Evolutionary conservation across 495 filamentous ascomycete genomes (phyloP).

Genomic region (Pseudotulostoma volvatum): DNA sequence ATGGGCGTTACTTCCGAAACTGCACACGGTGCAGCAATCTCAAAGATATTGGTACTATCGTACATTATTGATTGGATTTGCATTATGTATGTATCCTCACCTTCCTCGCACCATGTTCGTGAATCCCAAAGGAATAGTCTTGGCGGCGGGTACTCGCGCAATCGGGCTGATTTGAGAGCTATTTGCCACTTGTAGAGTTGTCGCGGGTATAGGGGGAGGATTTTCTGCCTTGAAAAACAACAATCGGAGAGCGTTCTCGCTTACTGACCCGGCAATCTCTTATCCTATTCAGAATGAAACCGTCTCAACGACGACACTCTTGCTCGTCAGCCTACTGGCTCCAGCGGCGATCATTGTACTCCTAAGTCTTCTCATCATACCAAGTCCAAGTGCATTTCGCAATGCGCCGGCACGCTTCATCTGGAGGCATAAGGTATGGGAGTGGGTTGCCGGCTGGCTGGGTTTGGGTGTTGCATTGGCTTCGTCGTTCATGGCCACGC

Average conservation of each 20-base stretch:
- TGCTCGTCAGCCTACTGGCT: constrained; percentile 33
- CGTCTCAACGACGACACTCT: constrained; percentile 33
- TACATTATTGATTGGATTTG: constrained; percentile 40
- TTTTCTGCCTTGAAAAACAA: constrained; percentile 27
- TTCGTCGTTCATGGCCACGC: constrained; percentile 38
- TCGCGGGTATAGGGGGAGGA: constrained; percentile 29
- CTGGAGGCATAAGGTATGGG: constrained; percentile 40
- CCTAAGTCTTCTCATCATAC: constrained; percentile 31
- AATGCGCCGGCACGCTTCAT: constrained; percentile 16
- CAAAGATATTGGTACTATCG: constrained; percentile 27
- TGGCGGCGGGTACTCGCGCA: too few relatives aligned
- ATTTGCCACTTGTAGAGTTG: constrained; percentile 16
- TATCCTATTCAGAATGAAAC: constrained; percentile 39
- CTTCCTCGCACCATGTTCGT: too few relatives aligned
- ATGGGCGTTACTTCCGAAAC: too few relatives aligned
- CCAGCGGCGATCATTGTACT: constrained; percentile 37
- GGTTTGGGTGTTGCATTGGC: constrained; percentile 43
- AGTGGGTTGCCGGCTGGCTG: constrained; percentile 48
- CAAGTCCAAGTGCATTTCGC: constrained; percentile 20
- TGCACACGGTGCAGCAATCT: too few relatives aligned
- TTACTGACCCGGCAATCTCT: constrained; percentile 42
- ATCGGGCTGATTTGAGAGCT: background rate
- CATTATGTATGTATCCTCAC: constrained; percentile 25
- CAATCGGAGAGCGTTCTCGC: constrained; percentile 28
- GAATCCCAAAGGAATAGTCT: too few relatives aligned